Percentiles rank a stretch among this genome's conserved stretches.
Evolutionary conservation across 805 yeast species (phyloP).

Genomic region (Isabelozyma rhagii): DNA sequence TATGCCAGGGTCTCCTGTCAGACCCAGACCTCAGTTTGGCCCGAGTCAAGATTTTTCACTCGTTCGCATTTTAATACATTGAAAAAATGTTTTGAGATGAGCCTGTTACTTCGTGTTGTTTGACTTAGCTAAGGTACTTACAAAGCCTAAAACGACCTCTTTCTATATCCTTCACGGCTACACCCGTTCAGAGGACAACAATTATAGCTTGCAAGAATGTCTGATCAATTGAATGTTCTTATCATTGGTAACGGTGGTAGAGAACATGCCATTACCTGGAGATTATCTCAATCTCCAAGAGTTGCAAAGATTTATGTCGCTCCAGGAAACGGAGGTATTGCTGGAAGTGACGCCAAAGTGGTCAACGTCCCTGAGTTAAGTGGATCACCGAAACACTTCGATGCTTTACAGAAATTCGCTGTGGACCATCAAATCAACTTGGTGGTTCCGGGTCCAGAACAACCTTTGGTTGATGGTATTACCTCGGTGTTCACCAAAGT

Average conservation of each 20-base stretch:
- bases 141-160: neutral
- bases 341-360: conserved; percentile 48
- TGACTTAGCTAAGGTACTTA: neutral
- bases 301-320: conserved; percentile 82
- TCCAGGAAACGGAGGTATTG: conserved; percentile 96
- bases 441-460: conserved; percentile 98
- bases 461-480: conserved; percentile 95
- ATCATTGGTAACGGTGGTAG: conserved; percentile 98
- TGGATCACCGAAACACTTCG: conserved; percentile 65
- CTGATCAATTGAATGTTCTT: conserved; percentile 51
- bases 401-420: conserved; percentile 71
- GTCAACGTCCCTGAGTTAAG: conserved; percentile 65
- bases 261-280: conserved; percentile 96
- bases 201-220: neutral
- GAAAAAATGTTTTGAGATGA: neutral
- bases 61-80: neutral
- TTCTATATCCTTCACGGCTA: no score
- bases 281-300: conserved; percentile 70
- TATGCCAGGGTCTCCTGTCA: neutral
- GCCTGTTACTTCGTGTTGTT: neutral
- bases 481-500: conserved; percentile 65
- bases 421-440: conserved; percentile 58
- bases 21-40: neutral
- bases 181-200: no score
- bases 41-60: neutral